phyloP scores from a whole-genome alignment of 306 rosid genomes.

The Sphenostylis stenocarpa region DNA sequence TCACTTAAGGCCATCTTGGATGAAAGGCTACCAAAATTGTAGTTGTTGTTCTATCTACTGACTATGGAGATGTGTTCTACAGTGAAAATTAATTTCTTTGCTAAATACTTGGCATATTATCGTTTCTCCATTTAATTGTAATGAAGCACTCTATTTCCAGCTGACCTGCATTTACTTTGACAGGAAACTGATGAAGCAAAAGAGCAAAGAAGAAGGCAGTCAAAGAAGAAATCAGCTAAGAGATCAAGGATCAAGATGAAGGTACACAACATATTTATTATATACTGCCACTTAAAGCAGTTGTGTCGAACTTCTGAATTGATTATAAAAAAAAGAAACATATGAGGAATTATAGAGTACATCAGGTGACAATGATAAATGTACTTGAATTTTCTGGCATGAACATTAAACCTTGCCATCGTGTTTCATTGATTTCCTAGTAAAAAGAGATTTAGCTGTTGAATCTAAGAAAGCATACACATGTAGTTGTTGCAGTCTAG shows the following conservation, averaged over 20 bases:
- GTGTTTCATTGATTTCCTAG: neutral
- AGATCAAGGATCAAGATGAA: slow-evolving; percentile 38
- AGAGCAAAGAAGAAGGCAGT: slow-evolving; percentile 38
- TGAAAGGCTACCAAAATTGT: neutral
- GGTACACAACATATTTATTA: slow-evolving; percentile 34
- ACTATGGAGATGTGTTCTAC: neutral
- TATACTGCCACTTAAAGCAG: neutral
- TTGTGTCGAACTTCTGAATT: neutral
- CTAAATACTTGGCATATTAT: neutral
- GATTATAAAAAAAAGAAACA: neutral
- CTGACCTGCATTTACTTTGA: slow-evolving; percentile 14
- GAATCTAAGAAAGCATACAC: neutral
- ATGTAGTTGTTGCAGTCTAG: no score
- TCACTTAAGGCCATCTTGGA: neutral
- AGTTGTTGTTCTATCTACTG: neutral
- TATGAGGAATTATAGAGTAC: neutral
- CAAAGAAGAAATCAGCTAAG: slow-evolving; percentile 35
- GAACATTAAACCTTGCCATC: neutral
- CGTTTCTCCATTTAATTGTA: neutral
- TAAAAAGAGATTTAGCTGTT: neutral
- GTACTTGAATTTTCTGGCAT: neutral
- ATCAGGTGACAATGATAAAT: neutral
- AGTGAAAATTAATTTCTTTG: neutral
- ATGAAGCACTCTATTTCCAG: neutral
- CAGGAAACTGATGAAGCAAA: slow-evolving; percentile 41